A percentile compares a stretch with the other conserved stretches of the same genome.
These are phyloP conservation scores for Xylariaceae sp. DNA, from an alignment of 2,329 filamentous ascomycete species.

Conservation along the genomic window DNA sequence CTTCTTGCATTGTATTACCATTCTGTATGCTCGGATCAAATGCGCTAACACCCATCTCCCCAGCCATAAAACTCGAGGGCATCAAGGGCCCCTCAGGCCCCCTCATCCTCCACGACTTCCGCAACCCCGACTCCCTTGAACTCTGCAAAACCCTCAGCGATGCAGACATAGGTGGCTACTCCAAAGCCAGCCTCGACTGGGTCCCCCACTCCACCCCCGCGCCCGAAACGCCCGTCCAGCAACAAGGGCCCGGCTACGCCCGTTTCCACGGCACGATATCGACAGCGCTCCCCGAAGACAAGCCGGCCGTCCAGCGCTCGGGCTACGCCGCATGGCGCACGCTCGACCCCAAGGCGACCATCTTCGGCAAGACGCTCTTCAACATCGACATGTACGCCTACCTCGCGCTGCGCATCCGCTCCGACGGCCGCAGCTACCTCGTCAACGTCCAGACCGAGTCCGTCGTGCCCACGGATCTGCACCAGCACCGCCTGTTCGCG, in stretches of 20 bases:
- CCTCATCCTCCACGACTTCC: constrained; percentile 61
- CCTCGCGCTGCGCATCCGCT: constrained; percentile 81
- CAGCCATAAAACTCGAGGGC: constrained; percentile 65
- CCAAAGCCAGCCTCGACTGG: constrained; percentile 56
- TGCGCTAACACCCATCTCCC: constrained; percentile 10
- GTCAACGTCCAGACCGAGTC: constrained; percentile 94
- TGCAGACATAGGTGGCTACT: constrained; percentile 79
- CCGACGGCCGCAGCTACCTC: constrained; percentile 86
- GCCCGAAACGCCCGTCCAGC: constrained; percentile 17
- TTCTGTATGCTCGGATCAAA: constrained; percentile 4
- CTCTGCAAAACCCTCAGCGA: constrained; percentile 79
- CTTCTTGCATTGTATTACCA: background rate
- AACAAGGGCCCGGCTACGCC: constrained; percentile 46
- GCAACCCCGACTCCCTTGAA: constrained; percentile 40
- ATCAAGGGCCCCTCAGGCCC: constrained; percentile 61
- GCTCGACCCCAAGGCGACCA: constrained; percentile 63
- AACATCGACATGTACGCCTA: constrained; percentile 86
- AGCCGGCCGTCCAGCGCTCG: constrained; percentile 67
- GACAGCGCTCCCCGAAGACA: constrained; percentile 70
- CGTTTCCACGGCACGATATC: constrained; percentile 87
- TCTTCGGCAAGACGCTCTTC: constrained; percentile 85
- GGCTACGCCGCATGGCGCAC: constrained; percentile 93
- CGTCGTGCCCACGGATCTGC: constrained; percentile 88
- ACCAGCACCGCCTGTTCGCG: constrained; percentile 84
- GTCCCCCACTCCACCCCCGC: constrained; percentile 15